Evolutionary conservation across 495 filamentous ascomycete genomes (phyloP), one percentile per base, ranked within the genome.

Genomic region (Xylaria grammica): DNA sequence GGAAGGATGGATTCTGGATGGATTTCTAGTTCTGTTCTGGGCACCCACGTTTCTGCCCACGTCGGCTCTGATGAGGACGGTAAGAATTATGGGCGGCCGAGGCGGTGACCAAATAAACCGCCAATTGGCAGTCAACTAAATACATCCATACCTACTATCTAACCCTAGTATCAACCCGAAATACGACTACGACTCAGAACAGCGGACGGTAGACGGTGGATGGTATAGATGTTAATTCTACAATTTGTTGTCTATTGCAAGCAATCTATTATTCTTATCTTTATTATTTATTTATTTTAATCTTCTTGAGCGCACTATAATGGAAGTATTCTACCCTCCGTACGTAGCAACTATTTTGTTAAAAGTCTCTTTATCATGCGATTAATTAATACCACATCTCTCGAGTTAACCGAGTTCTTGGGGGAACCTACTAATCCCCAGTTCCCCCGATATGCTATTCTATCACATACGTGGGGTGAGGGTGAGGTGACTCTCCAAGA

Each of bases 401-500:
- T 55, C 4, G 60, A 63, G 26, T 34, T 54, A 19, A 34, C 6
- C 19, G 38, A 42, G 11, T 63, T 54, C 11, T 4, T 53, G 1
- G 50, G 50, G 15, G 51, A 53, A 13, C 49, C 48, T 27, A 34
- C 22, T 1, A 34, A 53, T 36, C 36, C 38, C 40, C 30, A 24
- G 27, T 61, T 62, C 36, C 64, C 58, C 27, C 34, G 49, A 42
- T 70, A 70, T 48, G 68, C 68, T 34, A 70, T 70, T 20, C 40
- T 71, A 4, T 66, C 69, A 15, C 63, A 69, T 36, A 66, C 59
- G 10, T 68, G 67, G 71, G 69, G 62, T 34, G 51, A 65, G 8
- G 68, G 67, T 6, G 70, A 72, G 60, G 52, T 74, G 15, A 67
- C 57, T 15, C 63, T 68, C 9, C 60, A 57, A 19, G 71, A 73